Evolutionary conservation across 2,329 filamentous ascomycete species (phyloP), one percentile per base, ranked within the genome.

Genomic region (Phialemonium atrogriseum): DNA sequence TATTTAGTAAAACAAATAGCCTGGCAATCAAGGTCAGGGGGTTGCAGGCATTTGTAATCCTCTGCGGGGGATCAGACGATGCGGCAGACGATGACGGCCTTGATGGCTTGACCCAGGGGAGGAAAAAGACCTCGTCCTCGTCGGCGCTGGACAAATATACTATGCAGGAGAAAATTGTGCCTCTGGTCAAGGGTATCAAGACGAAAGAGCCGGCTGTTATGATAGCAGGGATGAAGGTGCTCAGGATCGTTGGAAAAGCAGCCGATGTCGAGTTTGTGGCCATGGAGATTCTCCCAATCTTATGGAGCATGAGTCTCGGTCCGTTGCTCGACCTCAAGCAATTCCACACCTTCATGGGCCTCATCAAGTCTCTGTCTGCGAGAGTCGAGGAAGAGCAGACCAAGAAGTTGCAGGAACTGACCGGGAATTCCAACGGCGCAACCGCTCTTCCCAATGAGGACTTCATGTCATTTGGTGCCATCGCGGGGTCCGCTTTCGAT

Each of bases 121-220:
- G 72, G 48, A 70, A 73, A 36, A 79, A 80, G 50, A 62, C 70
- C 3, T 73, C 71, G 4, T 82, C 74, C 1, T 81, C 81, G 1
- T 86, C 78, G 2, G 88, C 89, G 4, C 65, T 98, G 17, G 91
- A 98, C 62, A 96, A 96, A 55, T 96, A 91, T 51, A 96, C 91
- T 0, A 89, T 98, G 62, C 91, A 98, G 54, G 91, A 98, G 53
- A 96, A 95, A 62, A 84, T 98, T 20, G 74, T 96, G 0, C 91
- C 91, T 0, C 62, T 96, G 5, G 69, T 98, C 38, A 87, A 84
- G 49, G 87, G 70, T 2, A 96, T 98, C 62, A 96, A 94, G 59
- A 98, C 91, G 0, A 96, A 94, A 52, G 91, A 98, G 54, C 91
- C 91, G 0, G 88, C 87, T 7, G 91, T 98, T 8, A 96, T 96